Percentiles rank a stretch among this genome's conserved stretches.
These are phyloP conservation scores for Cryomyces minteri DNA, from an alignment of 495 filamentous ascomycete species.

Conservation along the genomic window DNA sequence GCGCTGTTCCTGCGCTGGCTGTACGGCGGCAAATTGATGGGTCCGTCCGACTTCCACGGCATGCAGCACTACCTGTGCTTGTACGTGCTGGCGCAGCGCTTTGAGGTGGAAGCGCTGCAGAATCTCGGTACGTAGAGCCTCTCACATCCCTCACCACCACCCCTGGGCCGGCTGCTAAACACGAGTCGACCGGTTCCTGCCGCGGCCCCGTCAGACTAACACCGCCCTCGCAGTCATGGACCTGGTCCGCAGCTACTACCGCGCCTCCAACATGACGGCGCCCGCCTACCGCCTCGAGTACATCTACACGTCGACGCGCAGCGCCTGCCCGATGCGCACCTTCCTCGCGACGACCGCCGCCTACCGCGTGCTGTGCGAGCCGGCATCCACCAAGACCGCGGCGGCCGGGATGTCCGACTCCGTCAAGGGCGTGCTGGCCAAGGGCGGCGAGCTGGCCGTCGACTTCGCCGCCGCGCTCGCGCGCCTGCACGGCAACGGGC, in stretches of 20 bases:
- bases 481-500: constrained; percentile 5
- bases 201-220: background rate
- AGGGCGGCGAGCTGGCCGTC: constrained; percentile 6
- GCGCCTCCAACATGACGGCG: constrained; percentile 10
- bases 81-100: constrained; percentile 9
- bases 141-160: background rate
- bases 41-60: constrained; percentile 13
- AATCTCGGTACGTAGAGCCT: constrained; percentile 4
- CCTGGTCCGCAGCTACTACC: constrained; percentile 13
- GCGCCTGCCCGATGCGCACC: constrained; percentile 5
- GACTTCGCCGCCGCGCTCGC: constrained; percentile 9
- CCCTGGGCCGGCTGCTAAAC: background rate
- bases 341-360: constrained; percentile 15
- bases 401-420: constrained; percentile 1
- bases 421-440: constrained; percentile 6
- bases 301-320: constrained; percentile 9
- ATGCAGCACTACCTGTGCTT: constrained; percentile 13
- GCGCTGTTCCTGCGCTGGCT: constrained; percentile 10
- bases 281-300: constrained; percentile 15
- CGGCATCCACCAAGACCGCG: background rate
- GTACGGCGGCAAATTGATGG: constrained; percentile 4
- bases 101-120: constrained; percentile 6
- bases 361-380: constrained; percentile 7
- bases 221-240: constrained; percentile 7
- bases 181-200: no score